phyloP scores from a whole-genome alignment of 2,329 filamentous ascomycete genomes.

The Claviceps paspali region DNA sequence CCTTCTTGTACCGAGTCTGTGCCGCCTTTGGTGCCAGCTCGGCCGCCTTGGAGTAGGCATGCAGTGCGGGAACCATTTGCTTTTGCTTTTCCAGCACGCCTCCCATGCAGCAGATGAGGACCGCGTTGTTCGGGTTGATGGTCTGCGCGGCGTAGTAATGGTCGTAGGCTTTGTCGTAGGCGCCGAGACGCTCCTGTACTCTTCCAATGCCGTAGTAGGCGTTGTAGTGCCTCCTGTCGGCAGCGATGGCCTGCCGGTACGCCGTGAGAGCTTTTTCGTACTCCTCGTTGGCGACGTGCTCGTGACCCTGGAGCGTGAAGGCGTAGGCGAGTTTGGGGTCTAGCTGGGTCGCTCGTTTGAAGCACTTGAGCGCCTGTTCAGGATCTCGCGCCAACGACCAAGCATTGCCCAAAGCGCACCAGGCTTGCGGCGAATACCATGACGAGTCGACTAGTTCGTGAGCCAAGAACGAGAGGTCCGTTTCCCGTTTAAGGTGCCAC shows the following conservation, averaged over 20 bases:
- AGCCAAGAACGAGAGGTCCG: slow-evolving; percentile 79
- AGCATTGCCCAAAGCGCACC: slow-evolving; percentile 90
- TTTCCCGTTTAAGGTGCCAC: slow-evolving; percentile 93
- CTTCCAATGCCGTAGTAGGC: slow-evolving; percentile 85
- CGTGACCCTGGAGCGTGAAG: slow-evolving; percentile 89
- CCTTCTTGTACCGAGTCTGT: slow-evolving; percentile 84
- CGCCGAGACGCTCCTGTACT: slow-evolving; percentile 81
- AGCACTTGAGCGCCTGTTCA: slow-evolving; percentile 86
- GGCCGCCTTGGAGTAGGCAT: slow-evolving; percentile 70
- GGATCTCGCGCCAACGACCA: slow-evolving; percentile 88
- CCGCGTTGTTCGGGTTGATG: slow-evolving; percentile 89
- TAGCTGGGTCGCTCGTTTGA: slow-evolving; percentile 84
- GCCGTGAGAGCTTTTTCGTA: slow-evolving; percentile 85
- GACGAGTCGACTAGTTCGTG: slow-evolving; percentile 79
- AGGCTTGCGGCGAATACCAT: slow-evolving; percentile 83
- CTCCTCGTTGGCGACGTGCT: slow-evolving; percentile 91
- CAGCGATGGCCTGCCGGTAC: slow-evolving; percentile 73
- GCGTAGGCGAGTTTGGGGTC: slow-evolving; percentile 87
- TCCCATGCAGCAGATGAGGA: slow-evolving; percentile 85
- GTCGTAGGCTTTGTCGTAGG: slow-evolving; percentile 77
- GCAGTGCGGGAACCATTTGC: slow-evolving; percentile 61
- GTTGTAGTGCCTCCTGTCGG: slow-evolving; percentile 85
- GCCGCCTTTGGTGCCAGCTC: slow-evolving; percentile 68
- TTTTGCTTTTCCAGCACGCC: slow-evolving; percentile 80
- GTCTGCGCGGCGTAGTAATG: slow-evolving; percentile 78